These are phyloP conservation scores for Rhizophora mangle DNA, from an alignment of 345 rosid genomes.

Conservation along the genomic window DNA sequence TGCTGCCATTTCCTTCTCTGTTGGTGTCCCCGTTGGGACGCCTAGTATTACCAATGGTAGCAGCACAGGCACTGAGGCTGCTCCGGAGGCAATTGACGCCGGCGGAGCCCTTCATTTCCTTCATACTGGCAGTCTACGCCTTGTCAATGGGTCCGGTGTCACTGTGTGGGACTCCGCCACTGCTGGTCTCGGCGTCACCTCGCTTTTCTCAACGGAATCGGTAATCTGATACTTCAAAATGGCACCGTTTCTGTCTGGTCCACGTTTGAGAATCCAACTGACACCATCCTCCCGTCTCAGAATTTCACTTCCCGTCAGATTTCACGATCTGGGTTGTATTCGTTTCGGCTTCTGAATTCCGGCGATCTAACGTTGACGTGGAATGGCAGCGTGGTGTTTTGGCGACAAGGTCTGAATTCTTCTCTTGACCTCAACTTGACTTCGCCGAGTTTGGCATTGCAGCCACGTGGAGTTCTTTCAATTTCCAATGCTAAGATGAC, in stretches of 20 bases:
- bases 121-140: slow-evolving; percentile 45
- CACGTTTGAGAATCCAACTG: slow-evolving; percentile 43
- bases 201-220: slow-evolving; percentile 42
- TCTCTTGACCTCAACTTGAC: slow-evolving; percentile 26
- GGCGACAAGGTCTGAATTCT: slow-evolving; percentile 43
- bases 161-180: slow-evolving; percentile 49
- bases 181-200: slow-evolving; percentile 33
- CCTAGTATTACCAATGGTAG: slow-evolving; percentile 11
- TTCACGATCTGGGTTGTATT: slow-evolving; percentile 44
- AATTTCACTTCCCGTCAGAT: slow-evolving; percentile 24
- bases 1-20: slow-evolving; percentile 40
- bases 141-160: slow-evolving; percentile 48
- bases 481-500: slow-evolving; percentile 32
- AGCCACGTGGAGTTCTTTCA: slow-evolving; percentile 37
- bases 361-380: slow-evolving; percentile 48
- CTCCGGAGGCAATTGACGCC: slow-evolving; percentile 37
- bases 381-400: slow-evolving; percentile 40
- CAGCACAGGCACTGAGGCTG: neutral
- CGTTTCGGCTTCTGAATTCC: slow-evolving; percentile 29
- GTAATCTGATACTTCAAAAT: slow-evolving; percentile 36
- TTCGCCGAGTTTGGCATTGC: slow-evolving; percentile 40
- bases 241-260: slow-evolving; percentile 39
- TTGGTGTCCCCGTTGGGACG: slow-evolving; percentile 44
- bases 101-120: slow-evolving; percentile 39
- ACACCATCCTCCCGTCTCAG: slow-evolving; percentile 47